Evolutionary conservation across 192 early-diverging fungal genomes (phyloP).

Genomic region (Phycomyces nitens): DNA sequence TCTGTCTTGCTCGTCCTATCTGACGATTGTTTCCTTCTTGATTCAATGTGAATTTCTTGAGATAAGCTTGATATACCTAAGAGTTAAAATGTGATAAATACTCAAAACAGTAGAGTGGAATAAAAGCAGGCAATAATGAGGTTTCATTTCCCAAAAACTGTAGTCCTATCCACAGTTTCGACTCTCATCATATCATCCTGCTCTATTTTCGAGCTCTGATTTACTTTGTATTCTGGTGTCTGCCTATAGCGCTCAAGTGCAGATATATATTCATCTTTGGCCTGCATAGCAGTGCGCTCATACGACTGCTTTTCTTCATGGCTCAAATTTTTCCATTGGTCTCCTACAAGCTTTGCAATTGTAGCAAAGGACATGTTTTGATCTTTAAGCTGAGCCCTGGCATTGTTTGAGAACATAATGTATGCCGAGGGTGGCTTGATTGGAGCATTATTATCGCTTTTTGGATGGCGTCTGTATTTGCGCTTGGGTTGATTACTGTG

Average conservation of each 20-base stretch:
- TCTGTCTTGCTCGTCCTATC: constrained; percentile 15
- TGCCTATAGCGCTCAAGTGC: constrained; percentile 20
- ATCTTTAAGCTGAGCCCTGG: constrained; percentile 34
- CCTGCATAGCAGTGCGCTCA: constrained; percentile 27
- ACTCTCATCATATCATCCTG: background rate
- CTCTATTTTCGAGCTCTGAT: background rate
- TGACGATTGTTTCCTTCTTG: constrained; percentile 23
- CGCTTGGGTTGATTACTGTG: constrained; percentile 18
- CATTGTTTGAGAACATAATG: constrained; percentile 41
- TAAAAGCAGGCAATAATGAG: background rate
- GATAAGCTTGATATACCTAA: constrained; percentile 34
- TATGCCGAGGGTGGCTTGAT: constrained; percentile 43
- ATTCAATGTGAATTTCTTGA: constrained; percentile 34
- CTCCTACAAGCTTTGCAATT: constrained; percentile 40
- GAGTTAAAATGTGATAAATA: background rate
- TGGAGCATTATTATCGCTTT: constrained; percentile 39
- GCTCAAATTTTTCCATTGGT: constrained; percentile 36
- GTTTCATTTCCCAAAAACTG: no score
- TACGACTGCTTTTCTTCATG: constrained; percentile 22
- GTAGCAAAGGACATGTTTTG: constrained; percentile 35
- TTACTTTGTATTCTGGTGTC: constrained; percentile 31
- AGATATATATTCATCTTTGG: constrained; percentile 33
- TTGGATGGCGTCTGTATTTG: constrained; percentile 43
- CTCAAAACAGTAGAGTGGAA: background rate
- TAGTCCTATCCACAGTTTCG: no score